Base-by-base conservation (phyloP, 164 flowering plant genomes). In the Aristolochia fimbriata region DNA sequence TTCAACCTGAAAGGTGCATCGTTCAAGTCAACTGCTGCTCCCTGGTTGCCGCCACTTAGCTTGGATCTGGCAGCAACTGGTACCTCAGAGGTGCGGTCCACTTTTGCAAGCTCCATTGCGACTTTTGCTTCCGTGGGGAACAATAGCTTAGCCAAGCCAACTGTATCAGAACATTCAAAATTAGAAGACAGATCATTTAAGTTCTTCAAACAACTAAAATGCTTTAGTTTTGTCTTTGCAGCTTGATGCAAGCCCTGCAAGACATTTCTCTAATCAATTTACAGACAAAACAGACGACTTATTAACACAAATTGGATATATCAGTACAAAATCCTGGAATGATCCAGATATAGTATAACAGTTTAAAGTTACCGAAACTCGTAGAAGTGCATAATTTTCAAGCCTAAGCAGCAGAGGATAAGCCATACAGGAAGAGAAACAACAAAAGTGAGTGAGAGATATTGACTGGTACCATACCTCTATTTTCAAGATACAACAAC, bases 71-170 rank as follows among this genome's bases (percentile, higher is more conserved):
- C 57, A 56, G 54, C 65, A 24, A 78, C 47, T 25, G 75, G 72
- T 62, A 86, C 76, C 62, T 83, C 90, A 51, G 68, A 67, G 53
- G 96, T 88, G 27, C 81, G 83, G 57, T 81, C 91, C 47, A 88
- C 86, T 58, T 88, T 84, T 47, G 93, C 86, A 69, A 88, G 82
- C 55, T 84, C 96, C 94, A 86, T 91, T 52, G 80, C 90, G 61
- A 88, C 88, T 69, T 79, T 72, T 62, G 97, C 97, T 77, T 91
- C 94, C 77, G 68, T 69, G 30, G 97, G 94, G 66, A 88, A 91
- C 24, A 88, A 70, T 41, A 83, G 78, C 66, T 73, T 81, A 59
- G 97, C 92, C 59, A 91, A 71, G 58, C 79, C 86, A 77, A 87
- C 97, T 88, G 82, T 49, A 50, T 7, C 8, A 37, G 12, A 37